phyloP scores from a whole-genome alignment of 805 yeast genomes.

The Candida palmyrensis region DNA sequence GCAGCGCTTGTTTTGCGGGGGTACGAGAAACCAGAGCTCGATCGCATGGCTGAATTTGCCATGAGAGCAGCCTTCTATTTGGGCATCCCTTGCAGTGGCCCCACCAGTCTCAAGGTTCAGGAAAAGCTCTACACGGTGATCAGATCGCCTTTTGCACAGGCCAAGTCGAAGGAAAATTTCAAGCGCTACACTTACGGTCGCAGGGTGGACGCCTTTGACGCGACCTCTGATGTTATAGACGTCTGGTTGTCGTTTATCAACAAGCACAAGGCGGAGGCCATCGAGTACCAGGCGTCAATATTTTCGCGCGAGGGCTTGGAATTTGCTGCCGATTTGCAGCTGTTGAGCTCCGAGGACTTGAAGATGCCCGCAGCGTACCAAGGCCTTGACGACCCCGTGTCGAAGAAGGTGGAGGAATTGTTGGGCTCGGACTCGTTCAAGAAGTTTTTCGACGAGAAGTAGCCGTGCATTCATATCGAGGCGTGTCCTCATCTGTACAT shows the following conservation, averaged over 20 bases:
- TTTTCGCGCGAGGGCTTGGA: conserved; percentile 28
- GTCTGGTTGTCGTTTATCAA: conserved; percentile 72
- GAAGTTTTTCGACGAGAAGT: conserved; percentile 35
- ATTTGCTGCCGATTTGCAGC: conserved; percentile 23
- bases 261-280: conserved; percentile 75
- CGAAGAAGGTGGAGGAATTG: conserved; percentile 64
- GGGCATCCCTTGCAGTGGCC: conserved; percentile 80
- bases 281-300: conserved; percentile 74
- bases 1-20: conserved; percentile 76
- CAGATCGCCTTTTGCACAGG: conserved; percentile 88
- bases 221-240: conserved; percentile 81
- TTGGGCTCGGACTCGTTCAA: conserved; percentile 69
- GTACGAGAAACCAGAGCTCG: conserved; percentile 63
- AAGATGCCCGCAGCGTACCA: conserved; percentile 29
- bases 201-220: conserved; percentile 70
- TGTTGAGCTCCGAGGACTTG: conserved; percentile 20
- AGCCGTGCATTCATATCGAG: no score
- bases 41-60: conserved; percentile 79
- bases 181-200: conserved; percentile 82
- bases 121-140: conserved; percentile 91
- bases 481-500: no score
- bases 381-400: conserved; percentile 43
- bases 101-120: conserved; percentile 61
- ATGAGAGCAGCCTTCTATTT: conserved; percentile 85
- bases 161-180: conserved; percentile 91